Conservation (phyloP, 2,329 filamentous ascomycete genomes). For the Neocucurbitaria cava region DNA sequence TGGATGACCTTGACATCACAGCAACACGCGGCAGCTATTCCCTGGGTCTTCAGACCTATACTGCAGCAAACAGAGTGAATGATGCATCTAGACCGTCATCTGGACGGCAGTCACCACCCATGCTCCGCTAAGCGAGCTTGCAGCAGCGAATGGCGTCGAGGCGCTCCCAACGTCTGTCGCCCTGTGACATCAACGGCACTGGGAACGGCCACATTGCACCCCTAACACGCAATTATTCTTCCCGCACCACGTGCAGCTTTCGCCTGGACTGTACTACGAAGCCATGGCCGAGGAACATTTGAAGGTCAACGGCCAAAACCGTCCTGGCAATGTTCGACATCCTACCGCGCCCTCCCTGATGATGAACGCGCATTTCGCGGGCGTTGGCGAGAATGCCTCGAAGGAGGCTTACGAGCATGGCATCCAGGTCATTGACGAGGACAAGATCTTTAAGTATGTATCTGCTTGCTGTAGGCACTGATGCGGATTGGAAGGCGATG, state of each 20-base stretch:
- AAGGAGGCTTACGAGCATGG: conserved; percentile 84
- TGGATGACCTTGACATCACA: not conserved
- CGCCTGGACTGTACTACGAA: conserved; percentile 25
- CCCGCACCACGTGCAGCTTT: conserved; percentile 37
- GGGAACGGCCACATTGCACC: conserved; percentile 33
- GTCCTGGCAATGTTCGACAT: conserved; percentile 47
- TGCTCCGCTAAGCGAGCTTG: conserved; percentile 39
- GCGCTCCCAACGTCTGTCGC: conserved; percentile 28
- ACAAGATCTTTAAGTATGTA: conserved; percentile 94
- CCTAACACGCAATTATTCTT: conserved; percentile 42
- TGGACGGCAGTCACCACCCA: conserved; percentile 30
- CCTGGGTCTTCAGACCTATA: conserved; percentile 1
- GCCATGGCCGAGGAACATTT: conserved; percentile 41
- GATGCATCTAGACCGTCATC: conserved; percentile 37
- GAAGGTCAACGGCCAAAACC: conserved; percentile 45
- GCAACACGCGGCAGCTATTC: conserved; percentile 6
- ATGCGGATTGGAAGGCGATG: conserved; percentile 25
- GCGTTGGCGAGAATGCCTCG: conserved; percentile 68
- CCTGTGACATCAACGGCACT: conserved; percentile 45
- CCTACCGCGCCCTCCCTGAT: conserved; percentile 54
- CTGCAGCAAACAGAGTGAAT: conserved; percentile 15
- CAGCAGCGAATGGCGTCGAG: conserved; percentile 37
- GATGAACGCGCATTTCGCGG: conserved; percentile 83
- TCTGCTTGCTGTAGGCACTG: not conserved
- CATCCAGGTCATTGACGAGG: conserved; percentile 94